Evolutionary conservation across 1,284 basidiomycete genomes (phyloP).

Genomic region (Papiliotrema terrestris): DNA sequence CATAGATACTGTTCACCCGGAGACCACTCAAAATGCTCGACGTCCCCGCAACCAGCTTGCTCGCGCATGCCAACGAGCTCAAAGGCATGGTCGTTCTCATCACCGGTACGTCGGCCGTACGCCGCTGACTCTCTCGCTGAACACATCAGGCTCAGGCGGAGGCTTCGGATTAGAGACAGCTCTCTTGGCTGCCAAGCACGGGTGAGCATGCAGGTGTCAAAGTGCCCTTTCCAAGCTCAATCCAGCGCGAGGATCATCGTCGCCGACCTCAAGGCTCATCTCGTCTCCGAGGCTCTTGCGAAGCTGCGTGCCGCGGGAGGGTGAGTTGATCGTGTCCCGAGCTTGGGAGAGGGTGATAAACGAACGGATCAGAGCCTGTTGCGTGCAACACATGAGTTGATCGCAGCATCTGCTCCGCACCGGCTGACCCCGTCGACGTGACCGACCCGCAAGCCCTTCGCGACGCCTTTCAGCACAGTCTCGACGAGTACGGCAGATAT

Average conservation of each 20-base stretch:
- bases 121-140: neutral
- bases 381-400: too few species aligned
- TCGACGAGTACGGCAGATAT: slow-evolving; percentile 8
- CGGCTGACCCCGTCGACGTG: slow-evolving; percentile 11
- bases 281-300: slow-evolving; percentile 1
- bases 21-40: neutral
- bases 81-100: slow-evolving; percentile 17
- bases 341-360: too few species aligned
- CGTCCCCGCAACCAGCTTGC: neutral
- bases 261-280: slow-evolving; percentile 15
- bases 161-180: slow-evolving; percentile 19
- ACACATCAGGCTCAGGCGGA: slow-evolving; percentile 13
- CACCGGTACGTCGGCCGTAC: slow-evolving; percentile 11
- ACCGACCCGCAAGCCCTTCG: slow-evolving; percentile 9
- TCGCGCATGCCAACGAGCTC: slow-evolving; percentile 1
- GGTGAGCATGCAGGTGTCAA: slow-evolving; percentile 8
- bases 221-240: neutral
- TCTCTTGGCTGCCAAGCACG: slow-evolving; percentile 4
- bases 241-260: slow-evolving; percentile 19
- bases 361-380: too few species aligned
- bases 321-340: neutral
- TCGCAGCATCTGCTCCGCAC: neutral
- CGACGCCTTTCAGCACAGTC: slow-evolving; percentile 13
- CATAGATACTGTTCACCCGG: too few species aligned
- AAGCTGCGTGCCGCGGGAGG: slow-evolving; percentile 1